Evolutionary conservation across 2,329 filamentous ascomycete genomes (phyloP), one percentile per base, ranked within the genome.

Genomic region (Claviceps sp.): DNA sequence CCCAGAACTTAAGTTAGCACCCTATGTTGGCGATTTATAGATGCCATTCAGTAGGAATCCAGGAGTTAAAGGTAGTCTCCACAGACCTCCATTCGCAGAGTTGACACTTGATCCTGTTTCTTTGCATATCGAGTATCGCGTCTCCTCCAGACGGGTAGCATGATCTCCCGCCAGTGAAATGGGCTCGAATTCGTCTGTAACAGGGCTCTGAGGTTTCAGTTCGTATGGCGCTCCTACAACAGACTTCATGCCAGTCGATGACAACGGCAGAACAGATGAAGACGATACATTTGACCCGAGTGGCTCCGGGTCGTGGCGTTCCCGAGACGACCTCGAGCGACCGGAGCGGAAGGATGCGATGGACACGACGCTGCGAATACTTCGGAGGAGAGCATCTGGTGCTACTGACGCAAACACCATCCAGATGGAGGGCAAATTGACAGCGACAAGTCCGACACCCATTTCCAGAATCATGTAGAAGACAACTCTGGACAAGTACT

Each of bases 351-450:
- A 19, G 4, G 55, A 56, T 16, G 45, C 48, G 6, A 56, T 41
- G 10, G 55, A 56, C 1, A 56, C 34, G 10, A 53, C 50, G 40
- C 55, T 56, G 38, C 51, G 51, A 34, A 56, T 49, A 34, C 53
- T 55, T 24, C 50, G 53, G 24, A 53, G 40, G n/a, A 55, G n/a
- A 24, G 50, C 50, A 30, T 56, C 55, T 11, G 55, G 55, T 5
- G 50, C 48, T 4, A 55, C 24, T 10, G 50, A 49, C 6, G 41
- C 48, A 22, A 56, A 55, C 13, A 53, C 51, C 19, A 56, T 34
- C 51, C 53, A 55, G 22, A 53, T 44, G n/a, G 55, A 56, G 13
- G 55, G 55, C 7, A 56, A 43, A 26, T 53, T 53, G 30, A 55
- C 39, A 17, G 55, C 55, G 13, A 55, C 48, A 6, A 55, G 41